phyloP scores from a whole-genome alignment of 1,284 basidiomycete species.

The Schizopora paradoxa region DNA sequence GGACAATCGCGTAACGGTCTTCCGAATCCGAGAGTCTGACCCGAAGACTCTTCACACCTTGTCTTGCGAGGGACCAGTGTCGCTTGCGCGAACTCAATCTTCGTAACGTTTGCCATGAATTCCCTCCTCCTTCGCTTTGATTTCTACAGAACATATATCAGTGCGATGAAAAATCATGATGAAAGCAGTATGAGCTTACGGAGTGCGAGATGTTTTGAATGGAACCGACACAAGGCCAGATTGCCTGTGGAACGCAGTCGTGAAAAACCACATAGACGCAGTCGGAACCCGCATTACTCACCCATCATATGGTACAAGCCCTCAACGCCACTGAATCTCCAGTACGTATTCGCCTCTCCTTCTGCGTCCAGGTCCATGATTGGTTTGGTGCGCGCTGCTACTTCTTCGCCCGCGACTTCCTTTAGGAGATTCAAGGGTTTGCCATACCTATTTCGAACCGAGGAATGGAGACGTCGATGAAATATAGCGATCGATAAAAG shows the following conservation, averaged over 20 bases:
- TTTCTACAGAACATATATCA: slow-evolving; percentile 7
- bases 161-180: neutral
- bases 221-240: slow-evolving; percentile 47
- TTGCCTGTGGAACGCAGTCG: slow-evolving; percentile 28
- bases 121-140: slow-evolving; percentile 13
- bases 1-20: no score
- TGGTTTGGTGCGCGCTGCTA: slow-evolving; percentile 39
- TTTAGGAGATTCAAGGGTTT: slow-evolving; percentile 36
- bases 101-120: slow-evolving; percentile 2
- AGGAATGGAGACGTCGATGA: no score
- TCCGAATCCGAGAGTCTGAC: no score
- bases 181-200: slow-evolving; percentile 32
- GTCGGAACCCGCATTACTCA: slow-evolving; percentile 21
- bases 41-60: no score
- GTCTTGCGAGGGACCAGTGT: no score
- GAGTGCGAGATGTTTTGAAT: slow-evolving; percentile 55
- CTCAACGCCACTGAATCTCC: slow-evolving; percentile 44
- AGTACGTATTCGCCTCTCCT: slow-evolving; percentile 49
- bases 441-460: slow-evolving; percentile 31
- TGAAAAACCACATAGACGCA: slow-evolving; percentile 26
- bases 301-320: slow-evolving; percentile 57
- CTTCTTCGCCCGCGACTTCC: slow-evolving; percentile 44
- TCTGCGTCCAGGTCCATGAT: slow-evolving; percentile 57
- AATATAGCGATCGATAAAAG: no score
- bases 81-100: no score